Conservation (phyloP, 306 rosid species). For the Rubus idaeus region DNA sequence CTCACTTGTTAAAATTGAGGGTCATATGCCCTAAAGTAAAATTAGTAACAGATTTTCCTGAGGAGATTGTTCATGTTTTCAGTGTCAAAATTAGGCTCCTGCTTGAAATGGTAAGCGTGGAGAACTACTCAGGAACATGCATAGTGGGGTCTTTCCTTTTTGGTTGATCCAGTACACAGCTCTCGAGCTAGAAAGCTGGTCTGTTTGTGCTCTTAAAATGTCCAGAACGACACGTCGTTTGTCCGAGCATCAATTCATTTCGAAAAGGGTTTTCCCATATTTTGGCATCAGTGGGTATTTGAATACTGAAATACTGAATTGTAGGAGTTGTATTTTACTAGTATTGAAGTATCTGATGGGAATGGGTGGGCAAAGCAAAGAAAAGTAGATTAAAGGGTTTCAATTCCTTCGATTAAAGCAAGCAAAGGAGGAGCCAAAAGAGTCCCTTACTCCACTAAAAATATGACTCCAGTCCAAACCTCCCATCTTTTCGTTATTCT, state of each 20-base stretch:
- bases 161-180: neutral
- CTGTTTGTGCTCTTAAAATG: neutral
- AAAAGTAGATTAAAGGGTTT: conserved; percentile 23
- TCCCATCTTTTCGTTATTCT: conserved; percentile 30
- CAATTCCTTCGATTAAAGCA: conserved; percentile 46
- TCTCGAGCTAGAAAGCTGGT: neutral
- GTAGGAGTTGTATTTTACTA: neutral
- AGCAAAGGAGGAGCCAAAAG: conserved; percentile 10
- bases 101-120: neutral
- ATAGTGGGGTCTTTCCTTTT: neutral
- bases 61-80: neutral
- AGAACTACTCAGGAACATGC: conserved; percentile 4
- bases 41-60: no score
- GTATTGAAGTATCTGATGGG: neutral
- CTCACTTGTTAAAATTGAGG: no score
- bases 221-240: neutral
- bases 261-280: neutral
- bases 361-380: conserved; percentile 38
- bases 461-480: conserved; percentile 19
- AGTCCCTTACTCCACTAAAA: conserved; percentile 15
- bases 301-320: neutral
- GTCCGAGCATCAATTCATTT: neutral
- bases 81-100: neutral
- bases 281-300: neutral
- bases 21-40: no score